Evolutionary conservation across 345 rosid genomes (phyloP).

Genomic region (Turnera subulata): DNA sequence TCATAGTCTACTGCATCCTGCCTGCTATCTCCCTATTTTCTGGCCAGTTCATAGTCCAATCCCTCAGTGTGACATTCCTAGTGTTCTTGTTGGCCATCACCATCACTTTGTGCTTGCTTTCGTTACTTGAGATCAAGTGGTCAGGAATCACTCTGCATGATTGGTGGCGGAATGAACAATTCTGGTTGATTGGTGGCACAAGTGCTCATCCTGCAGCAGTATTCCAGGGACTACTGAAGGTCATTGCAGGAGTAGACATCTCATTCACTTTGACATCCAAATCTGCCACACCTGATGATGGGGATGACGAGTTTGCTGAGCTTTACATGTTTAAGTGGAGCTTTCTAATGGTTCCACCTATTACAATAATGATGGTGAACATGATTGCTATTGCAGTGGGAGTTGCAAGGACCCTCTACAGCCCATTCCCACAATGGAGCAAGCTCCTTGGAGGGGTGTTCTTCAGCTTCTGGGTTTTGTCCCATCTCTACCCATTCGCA

Average conservation of each 20-base stretch:
- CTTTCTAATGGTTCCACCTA: conserved; percentile 65
- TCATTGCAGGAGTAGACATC: conserved; percentile 69
- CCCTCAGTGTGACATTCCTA: conserved; percentile 48
- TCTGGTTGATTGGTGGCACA: conserved; percentile 80
- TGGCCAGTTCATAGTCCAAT: conserved; percentile 68
- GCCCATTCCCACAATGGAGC: conserved; percentile 71
- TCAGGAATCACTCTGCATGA: conserved; percentile 76
- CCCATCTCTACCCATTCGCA: conserved; percentile 74
- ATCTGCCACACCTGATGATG: conserved; percentile 59
- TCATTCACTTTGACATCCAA: conserved; percentile 72
- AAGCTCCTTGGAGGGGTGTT: conserved; percentile 77
- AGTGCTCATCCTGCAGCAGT: conserved; percentile 85
- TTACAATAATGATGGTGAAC: conserved; percentile 67
- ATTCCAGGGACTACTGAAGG: conserved; percentile 65
- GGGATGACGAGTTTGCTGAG: conserved; percentile 63
- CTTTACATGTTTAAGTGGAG: conserved; percentile 63
- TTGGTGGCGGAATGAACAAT: conserved; percentile 86
- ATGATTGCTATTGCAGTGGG: conserved; percentile 57
- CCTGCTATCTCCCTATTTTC: conserved; percentile 69
- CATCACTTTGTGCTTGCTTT: conserved; percentile 52
- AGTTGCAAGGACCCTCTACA: conserved; percentile 56
- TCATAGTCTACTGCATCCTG: conserved; percentile 65
- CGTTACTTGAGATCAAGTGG: conserved; percentile 74
- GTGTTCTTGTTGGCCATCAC: conserved; percentile 56
- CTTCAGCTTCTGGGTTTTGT: conserved; percentile 75